Evolutionary conservation across 352 stramenopile genomes (phyloP), one percentile per base, ranked within the genome.

Genomic region (Globisporangium yorkense): DNA sequence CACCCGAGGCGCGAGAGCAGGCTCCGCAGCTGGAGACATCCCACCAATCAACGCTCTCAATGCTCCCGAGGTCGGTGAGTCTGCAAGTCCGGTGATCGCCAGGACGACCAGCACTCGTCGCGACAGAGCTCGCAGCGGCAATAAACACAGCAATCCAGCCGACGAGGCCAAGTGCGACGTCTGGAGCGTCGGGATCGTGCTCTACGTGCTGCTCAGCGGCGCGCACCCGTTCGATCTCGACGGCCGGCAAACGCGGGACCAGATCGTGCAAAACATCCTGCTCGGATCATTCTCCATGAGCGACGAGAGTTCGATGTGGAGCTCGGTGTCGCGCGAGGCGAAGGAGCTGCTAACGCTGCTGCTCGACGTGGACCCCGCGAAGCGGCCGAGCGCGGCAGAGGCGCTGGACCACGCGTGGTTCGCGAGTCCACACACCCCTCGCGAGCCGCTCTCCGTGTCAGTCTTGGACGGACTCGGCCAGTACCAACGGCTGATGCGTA

Each of bases 161-260:
- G 31, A 40, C 20, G 53, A 44, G 31, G 35, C 44, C 43, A 80
- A 92, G 65, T 78, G 77, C 31, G 88, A 97, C 57, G 67, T 96
- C 49, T 97, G 88, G 88, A 93, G 78, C 35, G 66, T 96, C 5
- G 88, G 88, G 43, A 82, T 96, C n/a, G 87, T 96, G 24, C 58
- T 95, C 33, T 96, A 94, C 63, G 84, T 96, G 49, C 54, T 96
- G n/a, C 75, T 97, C 2, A 93, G 78, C 24, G 84, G 74, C 1
- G 71, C 72, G 0, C 84, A 90, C 37, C 86, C 85, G 6, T 97
- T 96, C 39, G 82, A 90, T 66, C 61, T 74, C 3, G 75, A 87
- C 47, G 80, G 80, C 1, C 72, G 75, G 5, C 80, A 87, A 46
- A 82, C 75, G 20, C 81, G 78, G 56, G 80, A 87, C 51, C 84